phyloP scores from a whole-genome alignment of 2,329 filamentous ascomycete species.

The Cercospora sp. region DNA sequence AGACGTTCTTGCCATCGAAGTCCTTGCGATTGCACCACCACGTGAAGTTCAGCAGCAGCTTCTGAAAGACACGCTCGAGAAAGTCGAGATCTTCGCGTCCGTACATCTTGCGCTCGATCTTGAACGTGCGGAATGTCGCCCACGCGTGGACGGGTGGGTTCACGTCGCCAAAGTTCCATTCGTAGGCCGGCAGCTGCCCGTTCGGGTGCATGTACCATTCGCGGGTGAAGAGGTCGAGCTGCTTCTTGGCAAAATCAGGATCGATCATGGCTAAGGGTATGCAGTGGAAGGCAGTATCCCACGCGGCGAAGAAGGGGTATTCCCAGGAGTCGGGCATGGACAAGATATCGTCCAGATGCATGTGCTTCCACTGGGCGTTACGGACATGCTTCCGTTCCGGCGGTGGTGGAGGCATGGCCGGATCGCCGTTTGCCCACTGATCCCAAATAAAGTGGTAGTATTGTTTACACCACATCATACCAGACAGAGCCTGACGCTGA shows the following conservation, averaged over 20 bases:
- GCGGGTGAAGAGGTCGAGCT: slow-evolving; percentile 89
- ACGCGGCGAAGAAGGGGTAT: slow-evolving; percentile 95
- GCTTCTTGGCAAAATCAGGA: slow-evolving; percentile 96
- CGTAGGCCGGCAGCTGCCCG: slow-evolving; percentile 86
- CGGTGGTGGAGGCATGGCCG: slow-evolving; percentile 81
- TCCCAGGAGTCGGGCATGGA: slow-evolving; percentile 99
- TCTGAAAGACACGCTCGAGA: slow-evolving; percentile 93
- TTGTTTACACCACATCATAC: slow-evolving; percentile 99
- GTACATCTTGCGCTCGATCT: slow-evolving; percentile 97
- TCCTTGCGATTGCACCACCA: slow-evolving; percentile 99
- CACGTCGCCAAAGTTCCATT: slow-evolving; percentile 98
- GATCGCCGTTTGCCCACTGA: slow-evolving; percentile 95
- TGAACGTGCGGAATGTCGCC: slow-evolving; percentile 94
- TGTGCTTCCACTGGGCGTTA: slow-evolving; percentile 89
- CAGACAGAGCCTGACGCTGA: slow-evolving; percentile 88
- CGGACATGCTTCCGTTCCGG: slow-evolving; percentile 74
- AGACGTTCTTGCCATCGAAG: slow-evolving; percentile 90
- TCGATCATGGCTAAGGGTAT: slow-evolving; percentile 97
- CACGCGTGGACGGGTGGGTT: slow-evolving; percentile 96
- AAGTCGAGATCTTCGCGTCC: slow-evolving; percentile 93
- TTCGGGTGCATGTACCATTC: slow-evolving; percentile 99
- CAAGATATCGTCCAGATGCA: slow-evolving; percentile 90
- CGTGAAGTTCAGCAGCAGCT: slow-evolving; percentile 91
- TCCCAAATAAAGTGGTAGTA: slow-evolving; percentile 97
- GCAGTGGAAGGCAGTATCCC: slow-evolving; percentile 96